Evolutionary conservation across 2,329 filamentous ascomycete genomes (phyloP).

Genomic region (Myotisia sp.): DNA sequence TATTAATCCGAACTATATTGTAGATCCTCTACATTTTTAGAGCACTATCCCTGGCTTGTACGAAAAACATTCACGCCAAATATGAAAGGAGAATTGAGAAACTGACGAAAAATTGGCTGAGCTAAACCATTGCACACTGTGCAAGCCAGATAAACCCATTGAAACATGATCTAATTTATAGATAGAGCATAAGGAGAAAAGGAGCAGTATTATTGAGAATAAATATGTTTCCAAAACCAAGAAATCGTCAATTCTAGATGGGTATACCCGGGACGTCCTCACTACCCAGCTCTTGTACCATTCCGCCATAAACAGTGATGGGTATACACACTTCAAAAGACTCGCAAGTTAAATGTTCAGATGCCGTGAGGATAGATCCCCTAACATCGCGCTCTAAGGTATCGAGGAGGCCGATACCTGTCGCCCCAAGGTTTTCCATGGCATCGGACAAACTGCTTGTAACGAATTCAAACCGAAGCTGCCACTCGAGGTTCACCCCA

Average conservation of each 20-base stretch:
- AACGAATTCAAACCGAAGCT: conserved; percentile 81
- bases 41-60: too few species aligned
- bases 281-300: conserved; percentile 29
- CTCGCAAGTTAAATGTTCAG: conserved; percentile 66
- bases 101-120: too few species aligned
- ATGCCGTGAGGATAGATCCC: conserved; percentile 60
- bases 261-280: conserved; percentile 29
- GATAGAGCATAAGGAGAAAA: too few species aligned
- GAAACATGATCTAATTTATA: too few species aligned
- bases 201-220: too few species aligned
- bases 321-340: conserved; percentile 84
- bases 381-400: conserved; percentile 65
- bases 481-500: conserved; percentile 77
- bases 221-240: too few species aligned
- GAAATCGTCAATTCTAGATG: too few species aligned
- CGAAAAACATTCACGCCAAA: too few species aligned
- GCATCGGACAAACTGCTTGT: conserved; percentile 45
- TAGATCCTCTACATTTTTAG: too few species aligned
- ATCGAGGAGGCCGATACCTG: conserved; percentile 50
- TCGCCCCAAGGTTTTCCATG: conserved; percentile 21
- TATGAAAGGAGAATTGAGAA: too few species aligned
- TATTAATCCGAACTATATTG: neutral
- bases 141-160: too few species aligned
- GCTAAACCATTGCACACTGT: too few species aligned
- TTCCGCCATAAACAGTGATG: conserved; percentile 58